Evolutionary conservation across 2,329 filamentous ascomycete species (phyloP), one percentile per base, ranked within the genome.

Genomic region (Colletotrichum lupini): DNA sequence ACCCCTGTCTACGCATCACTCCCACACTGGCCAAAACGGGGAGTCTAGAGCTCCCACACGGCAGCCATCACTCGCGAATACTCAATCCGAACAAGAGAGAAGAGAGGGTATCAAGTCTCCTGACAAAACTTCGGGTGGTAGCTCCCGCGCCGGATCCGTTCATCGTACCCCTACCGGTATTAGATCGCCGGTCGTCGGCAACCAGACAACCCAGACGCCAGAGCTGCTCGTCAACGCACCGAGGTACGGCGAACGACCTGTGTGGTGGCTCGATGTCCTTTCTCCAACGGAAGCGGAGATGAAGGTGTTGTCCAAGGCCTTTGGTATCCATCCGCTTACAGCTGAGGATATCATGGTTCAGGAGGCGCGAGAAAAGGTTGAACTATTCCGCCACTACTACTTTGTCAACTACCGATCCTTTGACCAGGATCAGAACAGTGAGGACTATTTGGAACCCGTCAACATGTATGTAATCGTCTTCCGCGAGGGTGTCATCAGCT

Each of bases 391-490:
- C 42, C 94, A 97, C 81, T 99, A 99, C 85, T 99, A 99, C 83
- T 98, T 99, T 79, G 94, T 99, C 84, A 98, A 98, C 82, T 99
- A 99, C 82, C 93, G 97, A 19, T 97, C 95, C 0, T 99, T 99
- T 80, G 97, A 99, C 81, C 97, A 98, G 81, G 97, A 99, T 80
- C 91, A 92, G 74, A 93, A 92, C 77, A 97, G 92, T 80, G 94
- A 97, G 70, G 92, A 97, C 79, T 98, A 97, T 81, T 88, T 99
- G 58, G 95, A 98, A 78, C 96, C 97, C 0, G 94, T 99, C 79
- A 98, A 98, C 83, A 95, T 99, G 89, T 99, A 98, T 79, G 93
- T 98, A 46, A 93, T 98, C 9, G 97, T 99, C 11, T 99, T 99
- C 86, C 91, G 95, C 14, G 95, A 98, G 81, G 97, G 97, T 28